Evolutionary conservation across 495 filamentous ascomycete genomes (phyloP).

Genomic region (Astrothelium subdiscretum): DNA sequence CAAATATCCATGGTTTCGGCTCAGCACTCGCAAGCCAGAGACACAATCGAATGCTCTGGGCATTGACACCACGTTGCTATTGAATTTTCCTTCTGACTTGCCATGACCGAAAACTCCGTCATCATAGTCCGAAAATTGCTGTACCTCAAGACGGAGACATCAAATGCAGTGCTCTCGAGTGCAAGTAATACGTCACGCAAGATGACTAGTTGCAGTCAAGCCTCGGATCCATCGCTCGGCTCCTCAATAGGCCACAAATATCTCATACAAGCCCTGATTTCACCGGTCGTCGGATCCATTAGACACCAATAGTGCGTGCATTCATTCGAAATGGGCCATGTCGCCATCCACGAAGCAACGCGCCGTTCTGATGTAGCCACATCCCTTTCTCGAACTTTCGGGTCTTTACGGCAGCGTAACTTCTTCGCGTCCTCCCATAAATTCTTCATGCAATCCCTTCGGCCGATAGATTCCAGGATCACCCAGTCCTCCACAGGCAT

Average conservation of each 20-base stretch:
- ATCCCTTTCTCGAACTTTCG: neutral
- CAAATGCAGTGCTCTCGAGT: neutral
- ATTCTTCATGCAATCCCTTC: neutral
- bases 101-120: too few species aligned
- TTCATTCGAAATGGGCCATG: neutral
- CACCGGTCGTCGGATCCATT: neutral
- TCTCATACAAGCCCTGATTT: neutral
- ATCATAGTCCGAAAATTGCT: too few species aligned
- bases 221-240: too few species aligned
- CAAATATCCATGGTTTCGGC: too few species aligned
- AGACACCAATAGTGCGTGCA: neutral
- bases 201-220: neutral
- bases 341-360: neutral
- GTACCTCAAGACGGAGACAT: neutral
- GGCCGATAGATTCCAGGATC: neutral
- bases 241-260: neutral
- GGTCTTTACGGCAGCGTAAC: neutral
- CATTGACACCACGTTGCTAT: too few species aligned
- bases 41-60: too few species aligned
- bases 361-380: neutral
- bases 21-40: too few species aligned
- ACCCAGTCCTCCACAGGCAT: neutral
- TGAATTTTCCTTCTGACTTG: too few species aligned
- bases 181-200: neutral
- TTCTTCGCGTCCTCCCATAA: neutral